Evolutionary conservation across 495 filamentous ascomycete genomes (phyloP), one percentile per base, ranked within the genome.

Genomic region (Ramalina peruviana): DNA sequence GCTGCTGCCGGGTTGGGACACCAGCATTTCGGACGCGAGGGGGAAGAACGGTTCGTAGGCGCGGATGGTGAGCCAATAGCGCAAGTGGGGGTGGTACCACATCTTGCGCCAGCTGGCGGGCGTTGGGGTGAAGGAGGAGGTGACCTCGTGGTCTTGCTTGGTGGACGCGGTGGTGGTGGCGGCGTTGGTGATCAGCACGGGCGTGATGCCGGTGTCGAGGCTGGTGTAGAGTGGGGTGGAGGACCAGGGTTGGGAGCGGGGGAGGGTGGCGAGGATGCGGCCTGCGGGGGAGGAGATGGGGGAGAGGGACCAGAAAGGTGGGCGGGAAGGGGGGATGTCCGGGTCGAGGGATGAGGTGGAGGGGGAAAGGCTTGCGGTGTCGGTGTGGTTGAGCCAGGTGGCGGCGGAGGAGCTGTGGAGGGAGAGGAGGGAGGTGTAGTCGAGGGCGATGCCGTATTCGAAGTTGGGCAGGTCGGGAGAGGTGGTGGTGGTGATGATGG

Each of bases 371-470:
- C 1, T 36, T 21, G 25, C 12, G 13, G n/a, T n/a, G 27, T 36
- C 21, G 45, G 6, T 7, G 30, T 36, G 37, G 4, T 36, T 27
- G 45, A 48, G 33, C 19, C 26, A 48, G 45, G 25, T 17, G 45
- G 15, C 27, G 30, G 16, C 26, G 45, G 19, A 27, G 20, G 33
- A 15, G 45, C 26, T 13, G 15, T 19, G 11, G 45, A 36, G 74
- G 55, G 76, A 74, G 3, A 81, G 57, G 6, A 68, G 60, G 6
- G 73, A 75, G 49, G 72, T 66, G 57, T 72, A 80, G 57, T 81
- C 78, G 3, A 80, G 65, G 3, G 70, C 70, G 12, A 81, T 76
- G 21, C 73, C 74, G 47, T 69, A 78, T 51, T 80, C 77, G 52
- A 75, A 72, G 6, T 71, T 65, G 26, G 60, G 65, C n/a, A 68